phyloP scores from a whole-genome alignment of 2,329 filamentous ascomycete species.

The Tolypocladium guangdongense region DNA sequence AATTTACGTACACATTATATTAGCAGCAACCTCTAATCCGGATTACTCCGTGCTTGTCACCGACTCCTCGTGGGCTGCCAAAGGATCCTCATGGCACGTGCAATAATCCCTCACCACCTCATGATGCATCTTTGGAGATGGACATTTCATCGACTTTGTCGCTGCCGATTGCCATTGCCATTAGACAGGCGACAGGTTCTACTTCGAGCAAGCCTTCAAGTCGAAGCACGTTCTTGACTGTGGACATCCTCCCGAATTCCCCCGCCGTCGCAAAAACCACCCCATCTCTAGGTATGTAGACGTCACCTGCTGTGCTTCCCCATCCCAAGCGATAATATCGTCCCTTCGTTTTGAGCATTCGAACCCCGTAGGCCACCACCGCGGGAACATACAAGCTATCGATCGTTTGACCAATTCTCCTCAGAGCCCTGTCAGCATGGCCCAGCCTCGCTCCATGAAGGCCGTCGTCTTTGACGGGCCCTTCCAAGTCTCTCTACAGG shows the following conservation, averaged over 20 bases:
- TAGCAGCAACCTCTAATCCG: too few relatives aligned
- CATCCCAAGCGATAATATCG: neutral
- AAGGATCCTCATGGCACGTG: too few relatives aligned
- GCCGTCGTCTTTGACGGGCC: constrained; percentile 81
- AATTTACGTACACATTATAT: too few relatives aligned
- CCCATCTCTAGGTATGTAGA: neutral
- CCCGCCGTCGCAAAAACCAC: neutral
- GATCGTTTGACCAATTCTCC: neutral
- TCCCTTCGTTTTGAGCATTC: neutral
- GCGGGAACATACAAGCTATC: neutral
- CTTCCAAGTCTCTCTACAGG: constrained; percentile 62
- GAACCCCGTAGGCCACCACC: neutral
- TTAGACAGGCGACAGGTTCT: too few relatives aligned
- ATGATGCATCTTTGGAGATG: neutral
- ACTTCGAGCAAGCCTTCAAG: neutral
- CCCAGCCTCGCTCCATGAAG: constrained; percentile 55
- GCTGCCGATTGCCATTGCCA: neutral
- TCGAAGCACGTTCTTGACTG: neutral
- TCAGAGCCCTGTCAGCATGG: constrained; percentile 12
- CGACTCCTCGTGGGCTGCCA: too few relatives aligned
- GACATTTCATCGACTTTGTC: neutral
- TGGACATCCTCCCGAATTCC: neutral
- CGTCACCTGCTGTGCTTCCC: too few relatives aligned
- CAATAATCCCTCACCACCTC: too few relatives aligned
- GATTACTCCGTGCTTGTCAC: too few relatives aligned